Conservation (phyloP, 208 protist genomes). For the Leishmania lainsoni region DNA sequence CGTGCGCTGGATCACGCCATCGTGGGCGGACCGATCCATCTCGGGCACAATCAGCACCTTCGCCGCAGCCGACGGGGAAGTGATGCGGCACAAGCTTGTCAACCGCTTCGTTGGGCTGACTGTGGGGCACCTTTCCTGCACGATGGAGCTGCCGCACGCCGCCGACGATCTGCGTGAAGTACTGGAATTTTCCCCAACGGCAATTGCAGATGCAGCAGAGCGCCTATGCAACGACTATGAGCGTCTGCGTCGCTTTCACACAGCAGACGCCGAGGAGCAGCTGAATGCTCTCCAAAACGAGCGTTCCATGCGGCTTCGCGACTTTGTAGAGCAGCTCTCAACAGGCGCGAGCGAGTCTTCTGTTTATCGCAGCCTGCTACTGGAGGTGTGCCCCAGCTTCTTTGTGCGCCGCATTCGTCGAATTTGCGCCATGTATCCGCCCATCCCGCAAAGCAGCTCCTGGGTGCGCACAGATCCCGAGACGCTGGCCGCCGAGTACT, state of each 20-base stretch:
- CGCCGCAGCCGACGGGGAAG: conserved; percentile 52
- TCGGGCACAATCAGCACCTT: conserved; percentile 43
- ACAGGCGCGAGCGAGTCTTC: conserved; percentile 40
- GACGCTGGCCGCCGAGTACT: conserved; percentile 37
- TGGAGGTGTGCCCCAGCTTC: conserved; percentile 46
- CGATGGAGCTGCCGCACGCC: conserved; percentile 49
- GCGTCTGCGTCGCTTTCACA: conserved; percentile 18
- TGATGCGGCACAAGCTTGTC: conserved; percentile 56
- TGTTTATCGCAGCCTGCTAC: conserved; percentile 41
- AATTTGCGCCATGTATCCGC: conserved; percentile 37
- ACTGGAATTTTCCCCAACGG: conserved; percentile 11
- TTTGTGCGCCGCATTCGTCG: conserved; percentile 41
- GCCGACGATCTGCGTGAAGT: conserved; percentile 38
- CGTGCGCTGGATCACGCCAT: conserved; percentile 67
- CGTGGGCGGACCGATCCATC: conserved; percentile 27
- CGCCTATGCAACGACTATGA: conserved; percentile 36
- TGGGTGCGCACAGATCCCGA: conserved; percentile 30
- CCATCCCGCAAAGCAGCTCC: conserved; percentile 28
- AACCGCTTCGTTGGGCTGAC: conserved; percentile 61
- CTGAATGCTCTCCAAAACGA: not conserved
- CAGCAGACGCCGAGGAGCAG: conserved; percentile 10
- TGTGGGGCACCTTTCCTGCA: conserved; percentile 61
- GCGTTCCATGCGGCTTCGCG: not conserved
- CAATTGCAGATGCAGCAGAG: conserved; percentile 24
- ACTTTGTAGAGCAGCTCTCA: conserved; percentile 32